Percentiles rank a stretch among this genome's conserved stretches.
Conservation (phyloP, 1,139 yeast species). For the Suhomyces maxii region DNA sequence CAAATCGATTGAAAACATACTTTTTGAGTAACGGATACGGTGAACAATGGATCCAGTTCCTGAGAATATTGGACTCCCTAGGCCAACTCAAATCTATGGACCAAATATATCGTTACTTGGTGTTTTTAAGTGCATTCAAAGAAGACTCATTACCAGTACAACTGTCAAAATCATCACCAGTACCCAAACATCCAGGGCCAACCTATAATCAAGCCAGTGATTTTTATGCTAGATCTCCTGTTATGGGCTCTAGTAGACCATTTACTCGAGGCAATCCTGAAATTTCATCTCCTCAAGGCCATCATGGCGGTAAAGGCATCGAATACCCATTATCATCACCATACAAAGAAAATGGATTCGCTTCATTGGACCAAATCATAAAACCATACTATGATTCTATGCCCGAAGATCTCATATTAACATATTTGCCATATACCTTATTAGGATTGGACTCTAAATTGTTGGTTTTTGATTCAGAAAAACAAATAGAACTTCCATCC, state of each 20-base stretch:
- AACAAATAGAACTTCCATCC: constrained; percentile 48
- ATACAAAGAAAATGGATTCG: constrained; percentile 2
- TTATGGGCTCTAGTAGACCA: constrained; percentile 4
- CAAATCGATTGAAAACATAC: constrained; percentile 26
- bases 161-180: background rate
- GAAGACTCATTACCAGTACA: constrained; percentile 1
- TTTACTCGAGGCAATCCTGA: constrained; percentile 4
- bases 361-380: constrained; percentile 18
- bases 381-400: constrained; percentile 36
- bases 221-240: constrained; percentile 3
- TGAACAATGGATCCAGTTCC: constrained; percentile 36
- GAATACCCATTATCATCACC: constrained; percentile 9
- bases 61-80: constrained; percentile 31
- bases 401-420: constrained; percentile 52
- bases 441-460: constrained; percentile 71
- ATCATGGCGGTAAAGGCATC: background rate
- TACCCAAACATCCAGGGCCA: background rate
- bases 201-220: constrained; percentile 4
- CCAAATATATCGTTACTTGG: constrained; percentile 40
- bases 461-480: constrained; percentile 44
- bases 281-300: background rate
- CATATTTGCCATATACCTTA: constrained; percentile 63
- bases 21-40: constrained; percentile 28
- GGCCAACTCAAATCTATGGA: constrained; percentile 28
- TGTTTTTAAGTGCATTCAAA: constrained; percentile 25